Percentiles rank a stretch among this genome's conserved stretches.
phyloP scores from a whole-genome alignment of 2,329 filamentous ascomycete species.

The Botrytis paeoniae region DNA sequence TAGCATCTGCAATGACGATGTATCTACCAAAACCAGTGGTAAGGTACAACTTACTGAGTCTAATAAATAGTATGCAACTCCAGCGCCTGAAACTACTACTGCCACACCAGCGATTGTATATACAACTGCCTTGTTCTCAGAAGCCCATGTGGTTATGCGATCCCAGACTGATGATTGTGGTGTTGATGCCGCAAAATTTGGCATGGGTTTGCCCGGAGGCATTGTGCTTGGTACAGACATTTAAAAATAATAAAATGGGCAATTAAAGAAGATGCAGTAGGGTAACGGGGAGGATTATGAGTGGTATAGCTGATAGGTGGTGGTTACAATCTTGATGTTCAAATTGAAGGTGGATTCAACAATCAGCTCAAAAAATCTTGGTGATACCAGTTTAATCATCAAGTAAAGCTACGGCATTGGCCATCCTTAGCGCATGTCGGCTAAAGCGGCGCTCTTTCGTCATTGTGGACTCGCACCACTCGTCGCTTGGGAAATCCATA shows the following conservation, averaged over 20 bases:
- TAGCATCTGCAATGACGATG: constrained; percentile 22
- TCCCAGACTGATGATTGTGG: constrained; percentile 59
- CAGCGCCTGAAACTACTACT: constrained; percentile 84
- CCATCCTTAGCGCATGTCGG: not conserved
- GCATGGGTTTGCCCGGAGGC: constrained; percentile 30
- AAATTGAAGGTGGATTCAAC: constrained; percentile 17
- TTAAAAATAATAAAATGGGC: constrained; percentile 24
- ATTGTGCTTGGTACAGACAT: constrained; percentile 35
- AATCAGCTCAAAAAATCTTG: constrained; percentile 22
- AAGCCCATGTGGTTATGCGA: constrained; percentile 84
- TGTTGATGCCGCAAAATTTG: constrained; percentile 37
- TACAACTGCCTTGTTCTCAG: constrained; percentile 91
- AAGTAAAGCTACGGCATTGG: constrained; percentile 27
- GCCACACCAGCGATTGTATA: constrained; percentile 96
- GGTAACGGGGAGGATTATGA: constrained; percentile 24
- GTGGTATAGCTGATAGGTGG: constrained; percentile 25
- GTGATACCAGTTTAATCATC: constrained; percentile 21
- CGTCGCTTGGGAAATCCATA: not conserved
- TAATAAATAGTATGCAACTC: constrained; percentile 86
- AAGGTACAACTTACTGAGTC: constrained; percentile 49
- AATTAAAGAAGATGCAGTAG: constrained; percentile 29
- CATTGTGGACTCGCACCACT: constrained; percentile 8
- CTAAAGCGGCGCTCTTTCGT: constrained; percentile 21
- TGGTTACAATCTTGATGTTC: constrained; percentile 21
- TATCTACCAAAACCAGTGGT: constrained; percentile 3